phyloP scores from a whole-genome alignment of 352 stramenopile genomes.

The Globisporangium camurandrum region DNA sequence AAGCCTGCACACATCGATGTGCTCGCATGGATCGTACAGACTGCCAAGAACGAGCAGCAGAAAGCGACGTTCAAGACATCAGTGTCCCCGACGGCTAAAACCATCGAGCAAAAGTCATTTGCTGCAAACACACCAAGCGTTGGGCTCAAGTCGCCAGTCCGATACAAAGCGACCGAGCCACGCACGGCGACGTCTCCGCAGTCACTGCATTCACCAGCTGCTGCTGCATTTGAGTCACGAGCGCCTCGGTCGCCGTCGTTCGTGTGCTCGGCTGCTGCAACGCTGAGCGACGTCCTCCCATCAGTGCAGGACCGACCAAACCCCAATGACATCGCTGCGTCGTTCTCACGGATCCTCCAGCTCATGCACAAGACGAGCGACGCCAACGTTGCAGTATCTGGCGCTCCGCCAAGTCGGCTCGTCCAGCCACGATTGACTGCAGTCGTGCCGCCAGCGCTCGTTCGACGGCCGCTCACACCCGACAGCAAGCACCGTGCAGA shows the following conservation, averaged over 20 bases:
- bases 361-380: constrained; percentile 16
- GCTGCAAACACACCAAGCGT: not conserved
- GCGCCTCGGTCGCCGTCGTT: constrained; percentile 1
- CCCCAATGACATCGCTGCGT: constrained; percentile 16
- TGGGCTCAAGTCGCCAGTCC: constrained; percentile 3
- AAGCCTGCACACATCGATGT: no score
- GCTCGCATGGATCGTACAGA: not conserved
- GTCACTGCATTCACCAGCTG: not conserved
- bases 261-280: not conserved
- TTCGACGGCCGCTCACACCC: constrained; percentile 2
- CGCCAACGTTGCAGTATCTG: not conserved
- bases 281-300: constrained; percentile 1
- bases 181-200: not conserved
- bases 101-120: not conserved
- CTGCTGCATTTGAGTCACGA: not conserved
- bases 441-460: not conserved
- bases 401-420: not conserved
- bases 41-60: constrained; percentile 10
- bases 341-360: constrained; percentile 28
- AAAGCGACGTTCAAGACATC: constrained; percentile 13
- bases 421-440: constrained; percentile 1
- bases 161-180: not conserved
- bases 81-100: not conserved
- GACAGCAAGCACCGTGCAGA: constrained; percentile 8
- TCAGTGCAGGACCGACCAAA: not conserved